Evolutionary conservation across 2,329 filamentous ascomycete genomes (phyloP).

Genomic region (Pestalotiopsis sp.): DNA sequence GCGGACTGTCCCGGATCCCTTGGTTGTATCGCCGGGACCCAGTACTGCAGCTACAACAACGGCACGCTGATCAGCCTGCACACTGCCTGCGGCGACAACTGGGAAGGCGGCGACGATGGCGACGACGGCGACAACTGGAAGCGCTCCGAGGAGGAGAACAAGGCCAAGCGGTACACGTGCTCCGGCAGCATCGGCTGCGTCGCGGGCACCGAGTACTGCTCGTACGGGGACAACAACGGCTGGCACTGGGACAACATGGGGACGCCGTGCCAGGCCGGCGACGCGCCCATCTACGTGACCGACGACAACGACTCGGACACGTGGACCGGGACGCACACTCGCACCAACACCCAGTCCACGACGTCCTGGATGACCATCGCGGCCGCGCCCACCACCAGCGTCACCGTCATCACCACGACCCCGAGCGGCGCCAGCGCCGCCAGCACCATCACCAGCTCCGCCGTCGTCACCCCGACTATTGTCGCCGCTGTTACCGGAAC

Average conservation of each 20-base stretch:
- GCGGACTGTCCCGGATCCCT: not conserved
- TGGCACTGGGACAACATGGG: slow-evolving; percentile 5
- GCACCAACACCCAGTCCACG: not conserved
- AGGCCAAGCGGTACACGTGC: not conserved
- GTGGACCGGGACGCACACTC: not conserved
- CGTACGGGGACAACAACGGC: not conserved
- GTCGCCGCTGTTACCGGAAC: not conserved
- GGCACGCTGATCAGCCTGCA: not conserved
- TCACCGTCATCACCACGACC: slow-evolving; percentile 5
- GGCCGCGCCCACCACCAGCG: not conserved
- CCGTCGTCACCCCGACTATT: not conserved
- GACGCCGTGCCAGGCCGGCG: not conserved
- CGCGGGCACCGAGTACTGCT: not conserved
- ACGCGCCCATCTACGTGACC: slow-evolving; percentile 6
- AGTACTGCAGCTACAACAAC: slow-evolving; percentile 5
- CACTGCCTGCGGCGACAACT: not conserved
- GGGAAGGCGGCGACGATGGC: not conserved
- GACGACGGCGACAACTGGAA: not conserved
- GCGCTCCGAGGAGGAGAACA: not conserved
- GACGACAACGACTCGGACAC: slow-evolving; percentile 1
- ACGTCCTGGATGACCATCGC: not conserved
- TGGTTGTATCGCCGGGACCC: not conserved
- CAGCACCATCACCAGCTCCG: not conserved
- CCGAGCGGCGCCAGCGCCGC: not conserved
- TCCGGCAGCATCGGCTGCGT: slow-evolving; percentile 1